These are phyloP conservation scores for Chlamydomonas reinhardtii DNA, from an alignment of 163 green algal genomes.

Conservation along the genomic window DNA sequence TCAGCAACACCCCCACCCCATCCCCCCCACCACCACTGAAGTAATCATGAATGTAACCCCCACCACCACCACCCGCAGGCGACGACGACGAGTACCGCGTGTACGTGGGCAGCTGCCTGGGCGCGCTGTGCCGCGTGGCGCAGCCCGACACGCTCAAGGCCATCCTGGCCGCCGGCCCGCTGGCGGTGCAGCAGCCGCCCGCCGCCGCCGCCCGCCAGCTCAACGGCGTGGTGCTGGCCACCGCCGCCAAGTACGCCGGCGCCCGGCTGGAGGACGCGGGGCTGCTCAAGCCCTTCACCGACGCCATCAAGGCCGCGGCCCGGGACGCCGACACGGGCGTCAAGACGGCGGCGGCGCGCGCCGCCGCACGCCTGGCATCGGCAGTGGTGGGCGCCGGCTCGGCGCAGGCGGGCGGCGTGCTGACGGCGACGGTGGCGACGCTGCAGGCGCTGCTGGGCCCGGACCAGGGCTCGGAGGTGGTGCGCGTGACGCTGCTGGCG, in stretches of 20 bases:
- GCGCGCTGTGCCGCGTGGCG: conserved; percentile 41
- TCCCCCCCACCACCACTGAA: background rate
- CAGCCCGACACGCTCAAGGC: conserved; percentile 12
- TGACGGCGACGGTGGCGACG: conserved; percentile 53
- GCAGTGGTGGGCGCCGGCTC: conserved; percentile 65
- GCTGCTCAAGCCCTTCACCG: conserved; percentile 46
- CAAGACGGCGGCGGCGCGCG: conserved; percentile 71
- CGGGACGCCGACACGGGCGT: conserved; percentile 62
- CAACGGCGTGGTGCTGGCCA: conserved; percentile 51
- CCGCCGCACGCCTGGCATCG: conserved; percentile 66
- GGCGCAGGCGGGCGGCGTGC: conserved; percentile 59
- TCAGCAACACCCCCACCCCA: background rate
- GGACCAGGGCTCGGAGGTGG: conserved; percentile 82
- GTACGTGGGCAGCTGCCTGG: conserved; percentile 39
- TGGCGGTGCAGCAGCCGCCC: conserved; percentile 27
- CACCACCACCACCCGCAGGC: background rate
- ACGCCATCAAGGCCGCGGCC: conserved; percentile 41
- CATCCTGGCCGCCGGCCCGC: conserved; percentile 63
- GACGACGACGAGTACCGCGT: conserved; percentile 51
- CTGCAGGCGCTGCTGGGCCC: conserved; percentile 78
- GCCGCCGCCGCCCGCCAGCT: conserved; percentile 39
- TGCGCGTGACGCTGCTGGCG: conserved; percentile 75
- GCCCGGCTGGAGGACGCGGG: conserved; percentile 43
- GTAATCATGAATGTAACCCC: background rate
- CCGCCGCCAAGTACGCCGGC: conserved; percentile 48